These are phyloP conservation scores for Aspergillus aculeatinus DNA, from an alignment of 2,329 filamentous ascomycete genomes.

Conservation along the genomic window DNA sequence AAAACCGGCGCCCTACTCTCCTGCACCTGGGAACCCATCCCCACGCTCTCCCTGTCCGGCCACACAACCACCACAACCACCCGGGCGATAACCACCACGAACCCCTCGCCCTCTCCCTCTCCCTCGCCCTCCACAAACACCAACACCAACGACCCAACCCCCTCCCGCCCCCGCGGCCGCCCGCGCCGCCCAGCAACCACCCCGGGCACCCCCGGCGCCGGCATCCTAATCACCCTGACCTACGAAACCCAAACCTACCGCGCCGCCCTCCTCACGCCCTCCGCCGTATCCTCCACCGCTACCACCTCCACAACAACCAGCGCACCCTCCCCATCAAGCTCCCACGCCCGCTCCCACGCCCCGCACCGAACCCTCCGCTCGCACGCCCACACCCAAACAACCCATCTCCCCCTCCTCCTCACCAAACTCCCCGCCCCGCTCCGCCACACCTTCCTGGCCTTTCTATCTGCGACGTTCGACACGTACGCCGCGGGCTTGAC, in stretches of 20 bases:
- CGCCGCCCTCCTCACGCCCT: conserved; percentile 50
- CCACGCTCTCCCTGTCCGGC: conserved; percentile 34
- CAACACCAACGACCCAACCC: background rate
- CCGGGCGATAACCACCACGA: conserved; percentile 6
- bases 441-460: conserved; percentile 50
- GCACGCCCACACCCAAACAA: conserved; percentile 32
- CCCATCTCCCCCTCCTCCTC: conserved; percentile 51
- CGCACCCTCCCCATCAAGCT: too few relatives aligned
- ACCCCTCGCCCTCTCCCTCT: background rate
- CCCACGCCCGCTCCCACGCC: background rate
- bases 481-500: conserved; percentile 47
- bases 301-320: background rate
- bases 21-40: conserved; percentile 46
- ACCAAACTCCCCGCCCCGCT: conserved; percentile 52
- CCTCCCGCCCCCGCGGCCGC: background rate
- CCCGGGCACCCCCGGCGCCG: conserved; percentile 25
- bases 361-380: background rate
- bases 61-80: conserved; percentile 26
- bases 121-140: background rate
- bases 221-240: conserved; percentile 50
- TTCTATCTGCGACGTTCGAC: conserved; percentile 53
- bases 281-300: background rate
- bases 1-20: conserved; percentile 49
- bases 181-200: background rate
- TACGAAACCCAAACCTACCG: conserved; percentile 53